These are phyloP conservation scores for Aspergillus candidus DNA, from an alignment of 2,329 filamentous ascomycete genomes.

Conservation along the genomic window DNA sequence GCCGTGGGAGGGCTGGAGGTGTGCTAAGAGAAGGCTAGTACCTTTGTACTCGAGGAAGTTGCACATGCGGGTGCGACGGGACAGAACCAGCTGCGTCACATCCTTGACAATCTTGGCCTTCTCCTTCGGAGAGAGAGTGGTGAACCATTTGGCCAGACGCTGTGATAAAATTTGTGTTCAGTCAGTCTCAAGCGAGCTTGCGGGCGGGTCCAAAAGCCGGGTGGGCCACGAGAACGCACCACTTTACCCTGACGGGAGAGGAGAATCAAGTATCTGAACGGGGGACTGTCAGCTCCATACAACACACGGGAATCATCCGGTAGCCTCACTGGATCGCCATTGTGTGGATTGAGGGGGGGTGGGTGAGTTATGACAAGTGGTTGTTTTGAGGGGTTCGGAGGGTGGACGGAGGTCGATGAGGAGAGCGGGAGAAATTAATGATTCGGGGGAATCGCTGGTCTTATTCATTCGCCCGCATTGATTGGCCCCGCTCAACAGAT, in stretches of 20 bases:
- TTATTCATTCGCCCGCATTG: no score
- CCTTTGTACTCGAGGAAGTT: slow-evolving; percentile 99
- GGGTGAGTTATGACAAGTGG: slow-evolving; percentile 1
- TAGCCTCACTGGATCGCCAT: slow-evolving; percentile 33
- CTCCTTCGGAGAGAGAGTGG: slow-evolving; percentile 91
- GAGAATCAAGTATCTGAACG: slow-evolving; percentile 85
- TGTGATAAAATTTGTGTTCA: slow-evolving; percentile 40
- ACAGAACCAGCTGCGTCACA: slow-evolving; percentile 94
- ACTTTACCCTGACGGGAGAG: slow-evolving; percentile 99
- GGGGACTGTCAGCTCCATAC: slow-evolving; percentile 15
- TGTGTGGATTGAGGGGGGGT: slow-evolving; percentile 7
- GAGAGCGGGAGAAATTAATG: neutral
- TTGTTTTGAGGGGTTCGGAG: neutral
- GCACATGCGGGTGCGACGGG: slow-evolving; percentile 96
- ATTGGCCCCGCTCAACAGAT: no score
- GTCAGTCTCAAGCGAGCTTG: slow-evolving; percentile 20
- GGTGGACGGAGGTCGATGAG: neutral
- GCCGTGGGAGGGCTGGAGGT: neutral
- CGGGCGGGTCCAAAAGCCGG: slow-evolving; percentile 22
- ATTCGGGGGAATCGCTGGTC: no score
- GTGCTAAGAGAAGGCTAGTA: slow-evolving; percentile 30
- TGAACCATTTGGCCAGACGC: slow-evolving; percentile 99
- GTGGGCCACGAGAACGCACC: slow-evolving; percentile 56
- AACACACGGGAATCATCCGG: neutral
- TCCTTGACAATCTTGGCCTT: slow-evolving; percentile 99